Evolutionary conservation across 1,139 yeast species (phyloP).

Genomic region (Suzukiozyma palmioleophila): DNA sequence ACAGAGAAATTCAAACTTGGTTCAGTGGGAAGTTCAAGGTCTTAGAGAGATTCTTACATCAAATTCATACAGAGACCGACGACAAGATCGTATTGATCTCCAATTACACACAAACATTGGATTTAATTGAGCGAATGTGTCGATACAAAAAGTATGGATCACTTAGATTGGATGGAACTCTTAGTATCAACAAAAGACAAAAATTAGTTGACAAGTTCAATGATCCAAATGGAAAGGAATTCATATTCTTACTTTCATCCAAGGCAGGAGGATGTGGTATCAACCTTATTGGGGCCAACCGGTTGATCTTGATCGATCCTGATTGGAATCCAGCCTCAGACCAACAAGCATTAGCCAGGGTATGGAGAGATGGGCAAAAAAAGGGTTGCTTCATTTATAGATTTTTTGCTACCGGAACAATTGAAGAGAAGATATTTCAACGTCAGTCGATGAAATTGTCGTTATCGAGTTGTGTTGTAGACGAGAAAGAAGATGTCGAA

Average conservation of each 20-base stretch:
- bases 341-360: constrained; percentile 96
- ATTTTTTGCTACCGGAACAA: constrained; percentile 90
- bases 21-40: constrained; percentile 58
- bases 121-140: constrained; percentile 84
- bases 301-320: constrained; percentile 85
- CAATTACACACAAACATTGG: constrained; percentile 91
- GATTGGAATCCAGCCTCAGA: constrained; percentile 99
- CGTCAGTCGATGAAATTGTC: constrained; percentile 96
- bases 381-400: constrained; percentile 94
- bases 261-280: constrained; percentile 99
- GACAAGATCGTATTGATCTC: constrained; percentile 94
- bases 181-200: constrained; percentile 89
- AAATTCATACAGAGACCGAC: constrained; percentile 74
- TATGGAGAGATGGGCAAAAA: constrained; percentile 99
- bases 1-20: constrained; percentile 57
- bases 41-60: constrained; percentile 70
- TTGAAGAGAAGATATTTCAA: constrained; percentile 94
- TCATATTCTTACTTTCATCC: constrained; percentile 82
- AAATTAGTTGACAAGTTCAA: constrained; percentile 88
- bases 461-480: constrained; percentile 92
- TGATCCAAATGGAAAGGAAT: constrained; percentile 85
- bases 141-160: constrained; percentile 68
- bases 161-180: constrained; percentile 87
- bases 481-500: constrained; percentile 93
- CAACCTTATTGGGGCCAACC: constrained; percentile 91